Evolutionary conservation across 106 monocot genomes (phyloP), one percentile per base, ranked within the genome.

Genomic region (Posidonia australis): DNA sequence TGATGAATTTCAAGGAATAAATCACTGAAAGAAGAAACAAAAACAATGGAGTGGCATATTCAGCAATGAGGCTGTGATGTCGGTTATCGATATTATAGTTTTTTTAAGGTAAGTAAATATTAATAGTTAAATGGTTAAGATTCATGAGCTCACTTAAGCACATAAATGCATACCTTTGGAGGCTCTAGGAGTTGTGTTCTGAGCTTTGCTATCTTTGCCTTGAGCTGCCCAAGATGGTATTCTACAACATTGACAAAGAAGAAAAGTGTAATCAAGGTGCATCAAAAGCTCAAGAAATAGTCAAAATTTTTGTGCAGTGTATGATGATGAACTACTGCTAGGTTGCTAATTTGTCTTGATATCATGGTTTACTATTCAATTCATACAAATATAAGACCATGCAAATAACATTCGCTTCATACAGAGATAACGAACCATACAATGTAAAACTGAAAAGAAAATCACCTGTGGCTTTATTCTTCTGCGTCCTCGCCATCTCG

Each of bases 171-270:
- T 83, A 91, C 98, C 91, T 98, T 98, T 66, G 98, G 98, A 70
- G 98, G 91, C 54, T 91, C 98, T 57, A 98, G 77, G 48, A 98
- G 64, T 58, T 98, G 98, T 43, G 98, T 98, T 62, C 98, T 87
- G 64, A 98, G 67, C 66, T 98, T 98, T 72, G 98, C 98, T 77
- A 98, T 72, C 62, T 98, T 98, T 44, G 98, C 91, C 70, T 98
- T 98, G 22, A 98, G 83, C 72, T 98, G 98, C 58, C 98, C 98
- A 65, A 98, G 91, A 85, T 98, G 98, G 55, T 98, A 98, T 65
- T 98, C 98, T 98, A 74, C n/a, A 70, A 30, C 48, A 28, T 69
- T 69, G 25, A 72, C 17, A 58, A 41, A 36, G 30, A 19, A 58
- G 61, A 22, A 10, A 75, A n/a, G 10, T 69, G 54, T 13, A 10